These are phyloP conservation scores for Cyberlindnera bimundalis DNA, from an alignment of 805 yeast species.

Conservation along the genomic window DNA sequence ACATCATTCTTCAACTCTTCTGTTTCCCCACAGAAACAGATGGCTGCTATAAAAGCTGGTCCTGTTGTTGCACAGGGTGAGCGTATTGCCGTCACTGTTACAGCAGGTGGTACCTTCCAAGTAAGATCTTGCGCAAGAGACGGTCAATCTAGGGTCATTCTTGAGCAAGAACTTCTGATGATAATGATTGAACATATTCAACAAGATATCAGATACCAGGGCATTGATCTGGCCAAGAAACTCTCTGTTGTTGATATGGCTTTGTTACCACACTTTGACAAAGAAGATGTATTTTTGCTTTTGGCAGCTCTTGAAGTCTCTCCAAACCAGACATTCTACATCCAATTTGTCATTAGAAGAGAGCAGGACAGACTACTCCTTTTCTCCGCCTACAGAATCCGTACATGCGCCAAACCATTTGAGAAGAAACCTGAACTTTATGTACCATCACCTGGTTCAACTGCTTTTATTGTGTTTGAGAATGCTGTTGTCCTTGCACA, in stretches of 20 bases:
- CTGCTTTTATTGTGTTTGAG: conserved; percentile 59
- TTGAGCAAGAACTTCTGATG: conserved; percentile 35
- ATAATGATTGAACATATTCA: conserved; percentile 37
- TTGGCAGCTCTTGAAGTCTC: conserved; percentile 36
- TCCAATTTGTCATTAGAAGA: conserved; percentile 52
- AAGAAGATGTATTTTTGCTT: conserved; percentile 42
- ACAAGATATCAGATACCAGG: conserved; percentile 42
- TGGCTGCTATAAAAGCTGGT: conserved; percentile 59
- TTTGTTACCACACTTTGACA: conserved; percentile 37
- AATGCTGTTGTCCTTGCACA: conserved; percentile 67
- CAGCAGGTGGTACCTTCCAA: conserved; percentile 43
- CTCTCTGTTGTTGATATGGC: conserved; percentile 62
- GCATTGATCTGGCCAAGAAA: conserved; percentile 34
- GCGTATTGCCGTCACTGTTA: conserved; percentile 38
- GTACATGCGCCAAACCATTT: conserved; percentile 38
- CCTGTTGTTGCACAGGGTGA: conserved; percentile 49
- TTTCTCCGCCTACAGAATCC: conserved; percentile 63
- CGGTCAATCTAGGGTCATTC: conserved; percentile 38
- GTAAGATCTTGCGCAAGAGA: conserved; percentile 47
- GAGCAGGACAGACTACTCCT: conserved; percentile 49
- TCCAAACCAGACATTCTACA: conserved; percentile 34
- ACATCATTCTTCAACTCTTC: conserved; percentile 33
- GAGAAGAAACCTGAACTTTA: conserved; percentile 44
- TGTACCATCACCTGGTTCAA: conserved; percentile 54
- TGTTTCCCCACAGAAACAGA: conserved; percentile 34